A percentile compares a stretch with the other conserved stretches of the same genome.
Conservation (phyloP, 2,329 filamentous ascomycete species). For the Paecilomyces dactylethromorphus region DNA sequence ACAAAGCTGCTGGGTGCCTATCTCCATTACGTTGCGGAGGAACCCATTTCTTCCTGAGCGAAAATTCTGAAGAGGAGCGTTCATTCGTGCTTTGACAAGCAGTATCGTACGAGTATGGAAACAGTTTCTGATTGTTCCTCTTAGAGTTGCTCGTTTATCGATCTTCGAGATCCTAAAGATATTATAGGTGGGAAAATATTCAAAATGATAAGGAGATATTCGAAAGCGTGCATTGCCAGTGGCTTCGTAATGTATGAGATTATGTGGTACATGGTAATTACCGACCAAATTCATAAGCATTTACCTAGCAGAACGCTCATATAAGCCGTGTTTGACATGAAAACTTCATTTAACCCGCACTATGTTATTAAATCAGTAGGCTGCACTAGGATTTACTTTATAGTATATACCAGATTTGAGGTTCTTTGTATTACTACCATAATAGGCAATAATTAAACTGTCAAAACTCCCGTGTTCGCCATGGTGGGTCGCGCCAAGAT, state of each 20-base stretch:
- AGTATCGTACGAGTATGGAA: background rate
- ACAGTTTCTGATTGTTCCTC: background rate
- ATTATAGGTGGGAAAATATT: background rate
- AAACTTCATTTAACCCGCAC: background rate
- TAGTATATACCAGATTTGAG: background rate
- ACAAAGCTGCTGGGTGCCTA: slow-evolving; percentile 94
- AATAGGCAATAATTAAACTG: background rate
- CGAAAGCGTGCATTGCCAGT: background rate
- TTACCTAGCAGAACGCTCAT: too few species aligned
- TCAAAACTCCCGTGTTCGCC: background rate
- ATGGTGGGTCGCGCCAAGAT: background rate
- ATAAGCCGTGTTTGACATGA: too few species aligned
- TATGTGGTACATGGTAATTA: background rate
- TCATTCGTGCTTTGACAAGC: background rate
- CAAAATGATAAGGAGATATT: background rate
- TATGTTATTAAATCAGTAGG: background rate
- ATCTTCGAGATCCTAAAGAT: background rate
- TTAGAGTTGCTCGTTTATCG: background rate
- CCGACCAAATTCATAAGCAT: too few species aligned
- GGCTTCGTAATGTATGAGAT: background rate
- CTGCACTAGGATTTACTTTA: background rate
- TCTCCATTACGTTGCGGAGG: slow-evolving; percentile 90
- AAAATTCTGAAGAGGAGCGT: background rate
- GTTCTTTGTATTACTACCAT: background rate
- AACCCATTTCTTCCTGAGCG: slow-evolving; percentile 51